Percentiles rank a stretch among this genome's conserved stretches.
These are phyloP conservation scores for Malus sieversii DNA, from an alignment of 306 rosid genomes.

Conservation along the genomic window DNA sequence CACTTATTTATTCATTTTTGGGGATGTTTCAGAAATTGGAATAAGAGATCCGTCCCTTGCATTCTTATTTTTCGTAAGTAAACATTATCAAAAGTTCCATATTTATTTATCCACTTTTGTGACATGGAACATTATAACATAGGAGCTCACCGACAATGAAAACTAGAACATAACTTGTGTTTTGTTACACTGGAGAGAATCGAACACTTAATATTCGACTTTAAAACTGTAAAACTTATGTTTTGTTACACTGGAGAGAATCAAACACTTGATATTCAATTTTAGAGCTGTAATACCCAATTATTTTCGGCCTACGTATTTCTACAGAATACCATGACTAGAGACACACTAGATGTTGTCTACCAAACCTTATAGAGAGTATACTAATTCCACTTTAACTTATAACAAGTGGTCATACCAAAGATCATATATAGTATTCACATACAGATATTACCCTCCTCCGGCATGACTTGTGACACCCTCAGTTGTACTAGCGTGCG, in stretches of 20 bases:
- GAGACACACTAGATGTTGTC: no score
- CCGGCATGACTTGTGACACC: no score
- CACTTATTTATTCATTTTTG: no score
- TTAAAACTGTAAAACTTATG: not conserved
- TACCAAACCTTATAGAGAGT: no score
- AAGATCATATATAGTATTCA: no score
- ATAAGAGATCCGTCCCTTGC: not conserved
- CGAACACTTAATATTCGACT: not conserved
- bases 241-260: not conserved
- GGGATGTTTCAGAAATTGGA: no score
- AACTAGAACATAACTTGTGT: not conserved
- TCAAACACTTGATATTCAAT: not conserved
- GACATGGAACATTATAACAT: not conserved
- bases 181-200: not conserved
- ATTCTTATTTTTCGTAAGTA: not conserved
- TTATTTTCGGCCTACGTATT: no score
- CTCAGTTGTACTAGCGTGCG: no score
- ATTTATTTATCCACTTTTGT: not conserved
- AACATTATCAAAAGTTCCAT: not conserved
- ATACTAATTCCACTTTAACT: no score
- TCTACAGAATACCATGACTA: not conserved
- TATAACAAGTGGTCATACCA: no score
- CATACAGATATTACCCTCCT: no score
- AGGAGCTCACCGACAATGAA: not conserved
- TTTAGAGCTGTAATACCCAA: not conserved